phyloP scores from a whole-genome alignment of 441 rosid species.

The Brassica balearica region DNA sequence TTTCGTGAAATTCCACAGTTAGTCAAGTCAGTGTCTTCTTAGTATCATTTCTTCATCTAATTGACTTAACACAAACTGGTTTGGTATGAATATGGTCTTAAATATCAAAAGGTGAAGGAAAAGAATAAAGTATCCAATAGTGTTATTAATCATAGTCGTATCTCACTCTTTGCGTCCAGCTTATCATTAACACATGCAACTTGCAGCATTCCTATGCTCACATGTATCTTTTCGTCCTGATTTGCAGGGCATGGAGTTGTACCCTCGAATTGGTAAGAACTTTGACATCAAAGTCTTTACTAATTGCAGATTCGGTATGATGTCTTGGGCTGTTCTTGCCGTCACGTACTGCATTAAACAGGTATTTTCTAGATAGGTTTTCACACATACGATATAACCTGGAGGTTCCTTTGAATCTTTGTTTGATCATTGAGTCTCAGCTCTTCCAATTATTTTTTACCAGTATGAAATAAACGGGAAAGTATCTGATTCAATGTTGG shows the following conservation, averaged over 20 bases:
- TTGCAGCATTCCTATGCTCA: constrained; percentile 22
- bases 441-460: constrained; percentile 32
- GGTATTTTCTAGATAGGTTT: constrained; percentile 52
- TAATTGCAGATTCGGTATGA: constrained; percentile 99
- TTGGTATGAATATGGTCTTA: constrained; percentile 14
- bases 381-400: constrained; percentile 2
- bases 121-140: neutral
- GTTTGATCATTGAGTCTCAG: neutral
- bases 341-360: constrained; percentile 97
- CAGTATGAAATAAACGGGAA: constrained; percentile 87
- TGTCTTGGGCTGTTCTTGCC: constrained; percentile 99
- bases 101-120: constrained; percentile 8
- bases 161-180: neutral
- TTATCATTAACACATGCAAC: neutral
- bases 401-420: constrained; percentile 14
- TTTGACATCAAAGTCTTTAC: constrained; percentile 98
- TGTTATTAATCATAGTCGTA: neutral
- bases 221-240: constrained; percentile 13
- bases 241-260: constrained; percentile 95
- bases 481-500: constrained; percentile 92
- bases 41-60: neutral
- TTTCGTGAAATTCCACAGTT: no score
- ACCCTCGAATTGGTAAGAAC: constrained; percentile 95
- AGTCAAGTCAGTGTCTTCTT: constrained; percentile 9
- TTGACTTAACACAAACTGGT: constrained; percentile 5